Base-by-base conservation (phyloP, 805 yeast species). In the Yamadazyma ubonensis region DNA sequence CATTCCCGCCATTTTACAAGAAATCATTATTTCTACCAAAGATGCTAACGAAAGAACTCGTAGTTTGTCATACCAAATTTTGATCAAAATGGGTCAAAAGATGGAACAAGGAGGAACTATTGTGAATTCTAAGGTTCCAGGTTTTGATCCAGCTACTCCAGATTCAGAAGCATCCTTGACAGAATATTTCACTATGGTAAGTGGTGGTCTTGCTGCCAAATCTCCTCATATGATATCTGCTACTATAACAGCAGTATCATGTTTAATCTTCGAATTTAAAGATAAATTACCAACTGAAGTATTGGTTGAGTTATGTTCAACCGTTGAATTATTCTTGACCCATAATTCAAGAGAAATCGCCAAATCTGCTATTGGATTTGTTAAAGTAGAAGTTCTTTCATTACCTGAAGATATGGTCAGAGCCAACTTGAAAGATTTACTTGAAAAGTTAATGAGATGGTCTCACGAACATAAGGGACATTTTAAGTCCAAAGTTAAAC, bases 151-250 rank as follows among this genome's bases (percentile, higher is more conserved):
- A 5, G 74, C 67, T 5, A 75, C 80, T 20, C 83, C 85, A n/a
- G 76, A 76, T 44, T 68, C 81, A 7, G 70, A 71, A 37, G 93
- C 96, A 6, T 72, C 79, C 14, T 71, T 90, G 41, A 75, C 81
- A 33, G 96, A 90, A 63, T 90, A 73, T 58, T 87, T 91, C 69
- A 88, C 95, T 21, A 87, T 93, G 83, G 83, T 91, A 21, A 79
- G 91, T 61, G 99, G 97, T 20, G 99, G 99, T 68, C 71, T 95
- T 50, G 96, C 93, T 26, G 96, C 96, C 42, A 82, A 85, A 49
- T 77, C 93, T 21, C 91, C 95, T 25, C 96, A 91, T 66, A 91
- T 91, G 96, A 86, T 93, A 22, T 86, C 96, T 54, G 97, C 98
- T n/a, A 54, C 74, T 30, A 81, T 93, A 52, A 89, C 96, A 5